phyloP scores from a whole-genome alignment of 2,329 filamentous ascomycete species.

The Nakataea oryzae region DNA sequence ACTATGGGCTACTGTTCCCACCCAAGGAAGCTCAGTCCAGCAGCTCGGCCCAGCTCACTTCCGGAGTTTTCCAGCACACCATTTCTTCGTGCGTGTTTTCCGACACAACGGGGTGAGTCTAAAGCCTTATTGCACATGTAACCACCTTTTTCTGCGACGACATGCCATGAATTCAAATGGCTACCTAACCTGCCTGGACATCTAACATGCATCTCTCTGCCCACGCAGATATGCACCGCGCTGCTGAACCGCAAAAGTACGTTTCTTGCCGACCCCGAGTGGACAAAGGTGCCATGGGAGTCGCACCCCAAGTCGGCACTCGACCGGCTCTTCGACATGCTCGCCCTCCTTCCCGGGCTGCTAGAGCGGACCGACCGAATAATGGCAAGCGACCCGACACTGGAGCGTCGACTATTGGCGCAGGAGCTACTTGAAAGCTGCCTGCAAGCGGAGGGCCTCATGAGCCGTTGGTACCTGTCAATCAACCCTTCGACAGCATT shows the following conservation, averaged over 20 bases:
- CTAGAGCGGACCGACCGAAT: constrained; percentile 33
- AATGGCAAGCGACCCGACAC: constrained; percentile 24
- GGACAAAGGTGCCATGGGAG: constrained; percentile 41
- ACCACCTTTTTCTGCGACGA: too few relatives aligned
- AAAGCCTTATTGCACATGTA: not conserved
- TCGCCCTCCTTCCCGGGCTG: constrained; percentile 35
- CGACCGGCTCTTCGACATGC: constrained; percentile 41
- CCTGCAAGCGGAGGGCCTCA: constrained; percentile 33
- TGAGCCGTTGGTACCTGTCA: constrained; percentile 35
- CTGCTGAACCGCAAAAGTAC: constrained; percentile 38
- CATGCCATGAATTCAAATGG: not conserved
- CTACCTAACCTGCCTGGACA: too few relatives aligned
- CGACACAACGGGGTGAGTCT: constrained; percentile 39
- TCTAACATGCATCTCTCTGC: not conserved
- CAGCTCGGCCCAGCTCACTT: constrained; percentile 35
- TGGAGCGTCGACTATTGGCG: constrained; percentile 30
- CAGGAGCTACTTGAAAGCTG: constrained; percentile 38
- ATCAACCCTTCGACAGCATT: constrained; percentile 19
- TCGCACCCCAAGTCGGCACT: constrained; percentile 37
- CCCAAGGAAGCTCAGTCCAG: constrained; percentile 24
- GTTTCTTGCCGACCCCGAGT: constrained; percentile 40
- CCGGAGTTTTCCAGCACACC: constrained; percentile 41
- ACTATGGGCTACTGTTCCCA: constrained; percentile 25
- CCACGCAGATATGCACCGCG: constrained; percentile 30
- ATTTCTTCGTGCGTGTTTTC: constrained; percentile 46